phyloP scores from a whole-genome alignment of 2,329 filamentous ascomycete species.

The Ceratocystis huliohia region DNA sequence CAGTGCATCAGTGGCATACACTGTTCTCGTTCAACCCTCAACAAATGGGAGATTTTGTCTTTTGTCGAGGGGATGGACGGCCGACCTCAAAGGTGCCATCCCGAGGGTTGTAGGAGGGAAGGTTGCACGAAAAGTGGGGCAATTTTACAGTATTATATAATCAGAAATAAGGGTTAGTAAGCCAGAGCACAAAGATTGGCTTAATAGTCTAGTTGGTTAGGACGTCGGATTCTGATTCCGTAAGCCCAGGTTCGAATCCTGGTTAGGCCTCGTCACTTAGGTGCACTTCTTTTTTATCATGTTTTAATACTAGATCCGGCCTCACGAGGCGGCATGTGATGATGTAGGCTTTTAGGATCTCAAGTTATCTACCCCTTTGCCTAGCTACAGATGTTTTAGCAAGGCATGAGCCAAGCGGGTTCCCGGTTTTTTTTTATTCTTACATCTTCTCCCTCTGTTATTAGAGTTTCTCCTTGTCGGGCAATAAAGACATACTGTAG shows the following conservation, averaged over 20 bases:
- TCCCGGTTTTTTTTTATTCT: not conserved
- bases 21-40: no score
- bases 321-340: not conserved
- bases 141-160: not conserved
- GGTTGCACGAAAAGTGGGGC: not conserved
- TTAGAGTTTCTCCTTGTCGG: not conserved
- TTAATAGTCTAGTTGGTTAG: constrained; percentile 14
- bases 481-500: no score
- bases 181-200: not conserved
- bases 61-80: no score
- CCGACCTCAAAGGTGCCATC: no score
- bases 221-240: constrained; percentile 6
- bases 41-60: no score
- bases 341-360: not conserved
- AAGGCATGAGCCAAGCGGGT: not conserved
- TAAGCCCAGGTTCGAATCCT: constrained; percentile 14
- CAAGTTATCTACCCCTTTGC: not conserved
- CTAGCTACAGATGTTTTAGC: not conserved
- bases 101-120: no score
- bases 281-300: not conserved
- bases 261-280: not conserved
- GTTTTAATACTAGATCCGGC: not conserved
- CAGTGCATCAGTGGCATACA: no score
- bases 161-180: not conserved
- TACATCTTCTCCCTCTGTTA: not conserved